Evolutionary conservation across 139 green algal genomes (phyloP), one percentile per base, ranked within the genome.

Genomic region (Astrephomene gubernaculifera): DNA sequence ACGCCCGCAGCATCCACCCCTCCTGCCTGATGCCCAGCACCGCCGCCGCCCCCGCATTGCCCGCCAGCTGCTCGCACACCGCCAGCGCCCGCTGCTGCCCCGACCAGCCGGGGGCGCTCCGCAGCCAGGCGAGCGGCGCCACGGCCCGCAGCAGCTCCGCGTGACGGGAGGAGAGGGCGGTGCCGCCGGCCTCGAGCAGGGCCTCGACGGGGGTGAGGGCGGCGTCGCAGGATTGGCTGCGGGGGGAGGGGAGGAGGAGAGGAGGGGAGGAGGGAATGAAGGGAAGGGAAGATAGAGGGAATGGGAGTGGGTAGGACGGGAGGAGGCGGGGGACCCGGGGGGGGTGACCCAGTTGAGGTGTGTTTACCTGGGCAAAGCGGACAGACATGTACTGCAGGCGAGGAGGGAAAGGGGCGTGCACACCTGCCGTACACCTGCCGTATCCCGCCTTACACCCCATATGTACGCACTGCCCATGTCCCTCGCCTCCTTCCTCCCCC

Each of bases 41-140:
- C n/a, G 43, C 31, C n/a, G 45, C 45, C 71, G 61, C 6, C 45
- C 49, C 38, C 33, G 27, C 5, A 5, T 80, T 2, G n/a, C 17
- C 10, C 31, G 71, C 49, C 29, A 80, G n/a, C 31, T 49, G n/a
- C 22, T 80, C 45, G 71, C 71, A 80, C 39, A 80, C 31, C 7
- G n/a, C 45, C 9, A 80, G 2, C 12, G 71, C 71, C 0, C 45
- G 45, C 31, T 49, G 31, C 31, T 80, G 71, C 14, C 38, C 71
- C 71, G 31, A 21, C 71, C 71, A 80, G 12, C 25, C 71, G 14
- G 71, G 71, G 1, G 45, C 49, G 71, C 31, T 80, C 31, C n/a
- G 45, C 71, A 80, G 49, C 45, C 71, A 67, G 45, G 44, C 12
- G 31, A 80, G 45, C 45, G 71, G 71, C 45, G 71, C 71, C 45